Evolutionary conservation across 345 rosid genomes (phyloP).

Genomic region (Citrus medica): DNA sequence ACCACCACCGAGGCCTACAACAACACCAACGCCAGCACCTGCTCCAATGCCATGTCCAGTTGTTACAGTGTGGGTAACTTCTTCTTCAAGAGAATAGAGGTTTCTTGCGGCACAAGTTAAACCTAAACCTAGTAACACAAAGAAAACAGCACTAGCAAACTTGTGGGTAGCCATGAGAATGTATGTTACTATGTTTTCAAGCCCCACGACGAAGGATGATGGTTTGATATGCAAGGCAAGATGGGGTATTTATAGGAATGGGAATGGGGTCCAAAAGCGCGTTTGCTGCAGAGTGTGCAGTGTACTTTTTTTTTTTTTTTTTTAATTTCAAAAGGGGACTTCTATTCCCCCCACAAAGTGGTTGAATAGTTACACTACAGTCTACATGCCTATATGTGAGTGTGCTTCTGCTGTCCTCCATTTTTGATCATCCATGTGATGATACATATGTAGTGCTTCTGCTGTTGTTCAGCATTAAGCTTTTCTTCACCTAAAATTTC

Average conservation of each 20-base stretch:
- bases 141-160: slow-evolving; percentile 17
- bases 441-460: not conserved
- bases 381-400: not conserved
- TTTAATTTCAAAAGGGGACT: slow-evolving; percentile 14
- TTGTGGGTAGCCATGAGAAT: slow-evolving; percentile 26
- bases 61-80: slow-evolving; percentile 7
- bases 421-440: not conserved
- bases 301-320: too few species aligned
- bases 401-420: slow-evolving; percentile 43
- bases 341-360: slow-evolving; percentile 5
- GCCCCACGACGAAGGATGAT: not conserved
- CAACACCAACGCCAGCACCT: slow-evolving; percentile 20
- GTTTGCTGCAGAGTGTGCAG: not conserved
- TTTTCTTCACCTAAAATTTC: not conserved
- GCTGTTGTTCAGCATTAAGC: not conserved
- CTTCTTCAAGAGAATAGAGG: slow-evolving; percentile 33
- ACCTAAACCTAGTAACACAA: slow-evolving; percentile 33
- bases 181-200: not conserved
- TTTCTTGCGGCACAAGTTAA: slow-evolving; percentile 37
- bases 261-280: slow-evolving; percentile 11
- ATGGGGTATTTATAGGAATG: slow-evolving; percentile 35
- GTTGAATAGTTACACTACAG: slow-evolving; percentile 7
- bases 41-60: slow-evolving; percentile 14
- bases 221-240: not conserved
- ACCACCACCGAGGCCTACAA: slow-evolving; percentile 7